Conservation (phyloP, 78 protist species). For the Dictyostelium brefeldianum region DNA sequence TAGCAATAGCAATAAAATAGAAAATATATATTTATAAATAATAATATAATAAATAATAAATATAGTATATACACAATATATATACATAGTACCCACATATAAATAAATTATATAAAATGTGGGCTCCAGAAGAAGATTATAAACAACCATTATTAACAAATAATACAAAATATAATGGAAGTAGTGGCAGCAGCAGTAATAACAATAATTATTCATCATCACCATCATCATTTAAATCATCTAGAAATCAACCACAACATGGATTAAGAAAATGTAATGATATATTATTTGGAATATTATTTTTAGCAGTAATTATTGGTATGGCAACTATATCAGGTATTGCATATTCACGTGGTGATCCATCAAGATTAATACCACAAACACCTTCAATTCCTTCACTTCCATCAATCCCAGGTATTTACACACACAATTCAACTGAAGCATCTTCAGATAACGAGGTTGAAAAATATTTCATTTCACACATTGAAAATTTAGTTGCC, state of each 20-base stretch:
- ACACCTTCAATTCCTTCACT: background rate
- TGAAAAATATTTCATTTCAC: constrained; percentile 26
- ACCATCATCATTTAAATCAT: background rate
- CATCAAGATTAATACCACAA: constrained; percentile 46
- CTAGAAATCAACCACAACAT: background rate
- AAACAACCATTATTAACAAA: constrained; percentile 60
- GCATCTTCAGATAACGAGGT: constrained; percentile 13
- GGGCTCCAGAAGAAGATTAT: constrained; percentile 78
- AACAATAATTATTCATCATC: background rate
- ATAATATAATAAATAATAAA: background rate
- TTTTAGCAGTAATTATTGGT: constrained; percentile 33
- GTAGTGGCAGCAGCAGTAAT: constrained; percentile 2
- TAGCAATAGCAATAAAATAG: background rate
- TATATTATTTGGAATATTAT: constrained; percentile 47
- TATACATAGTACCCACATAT: background rate
- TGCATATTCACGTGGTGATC: constrained; percentile 61
- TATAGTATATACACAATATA: background rate
- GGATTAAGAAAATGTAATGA: constrained; percentile 69
- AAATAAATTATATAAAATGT: constrained; percentile 17
- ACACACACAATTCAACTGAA: background rate
- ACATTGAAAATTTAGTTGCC: constrained; percentile 71
- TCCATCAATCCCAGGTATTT: background rate
- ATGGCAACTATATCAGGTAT: constrained; percentile 53
- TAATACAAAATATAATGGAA: background rate
- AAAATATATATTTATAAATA: too few species aligned